phyloP scores from a whole-genome alignment of 2,329 filamentous ascomycete species.

The Diaporthe vexans region DNA sequence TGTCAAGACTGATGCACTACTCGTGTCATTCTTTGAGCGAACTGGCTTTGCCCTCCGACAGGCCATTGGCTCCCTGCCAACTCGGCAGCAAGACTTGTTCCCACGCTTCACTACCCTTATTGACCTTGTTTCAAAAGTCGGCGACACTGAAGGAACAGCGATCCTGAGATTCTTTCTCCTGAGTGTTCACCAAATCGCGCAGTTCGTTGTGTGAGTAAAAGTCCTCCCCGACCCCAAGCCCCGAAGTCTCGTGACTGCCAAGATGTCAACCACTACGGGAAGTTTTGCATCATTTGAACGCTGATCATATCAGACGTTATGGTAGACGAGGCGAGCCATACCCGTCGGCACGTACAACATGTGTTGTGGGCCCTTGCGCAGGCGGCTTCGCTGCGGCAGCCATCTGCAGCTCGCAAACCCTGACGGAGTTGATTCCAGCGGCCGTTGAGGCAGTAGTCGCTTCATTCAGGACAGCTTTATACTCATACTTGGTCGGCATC shows the following conservation, averaged over 20 bases:
- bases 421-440: slow-evolving; percentile 72
- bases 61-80: slow-evolving; percentile 1
- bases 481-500: slow-evolving; percentile 63
- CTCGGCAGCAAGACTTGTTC: slow-evolving; percentile 1
- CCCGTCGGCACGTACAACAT: slow-evolving; percentile 14
- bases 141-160: neutral
- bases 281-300: neutral
- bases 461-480: slow-evolving; percentile 73
- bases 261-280: neutral
- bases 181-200: neutral
- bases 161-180: slow-evolving; percentile 2
- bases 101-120: slow-evolving; percentile 9
- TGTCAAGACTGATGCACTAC: slow-evolving; percentile 3
- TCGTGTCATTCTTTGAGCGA: slow-evolving; percentile 20
- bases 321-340: slow-evolving; percentile 15
- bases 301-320: neutral
- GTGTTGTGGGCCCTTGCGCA: slow-evolving; percentile 72
- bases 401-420: slow-evolving; percentile 72
- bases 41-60: slow-evolving; percentile 1
- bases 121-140: slow-evolving; percentile 7
- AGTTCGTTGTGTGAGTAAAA: slow-evolving; percentile 15
- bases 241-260: neutral
- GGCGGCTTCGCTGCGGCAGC: slow-evolving; percentile 76
- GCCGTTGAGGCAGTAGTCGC: slow-evolving; percentile 76
- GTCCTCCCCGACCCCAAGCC: neutral